Conservation (phyloP, 495 filamentous ascomycete species). For the Coniosporium apollinis region DNA sequence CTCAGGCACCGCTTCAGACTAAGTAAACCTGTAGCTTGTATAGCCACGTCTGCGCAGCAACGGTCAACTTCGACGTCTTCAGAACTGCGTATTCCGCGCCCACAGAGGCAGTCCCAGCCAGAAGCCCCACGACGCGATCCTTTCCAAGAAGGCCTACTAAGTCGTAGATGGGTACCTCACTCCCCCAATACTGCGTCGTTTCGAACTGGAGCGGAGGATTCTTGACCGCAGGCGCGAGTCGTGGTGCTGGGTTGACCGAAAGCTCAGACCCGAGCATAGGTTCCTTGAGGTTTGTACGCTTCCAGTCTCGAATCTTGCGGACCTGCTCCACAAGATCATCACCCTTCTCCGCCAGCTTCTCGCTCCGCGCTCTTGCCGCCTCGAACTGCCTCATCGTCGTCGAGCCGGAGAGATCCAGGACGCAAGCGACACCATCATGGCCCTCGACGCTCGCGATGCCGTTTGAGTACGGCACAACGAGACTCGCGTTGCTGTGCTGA, state of each 20-base stretch:
- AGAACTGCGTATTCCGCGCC: conserved; percentile 27
- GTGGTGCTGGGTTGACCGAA: background rate
- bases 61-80: conserved; percentile 19
- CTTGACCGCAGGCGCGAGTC: conserved; percentile 1
- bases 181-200: conserved; percentile 7
- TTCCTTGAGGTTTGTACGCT: background rate
- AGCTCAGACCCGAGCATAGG: background rate
- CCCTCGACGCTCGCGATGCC: conserved; percentile 15
- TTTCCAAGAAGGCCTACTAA: conserved; percentile 17
- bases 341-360: conserved; percentile 1
- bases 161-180: conserved; percentile 11
- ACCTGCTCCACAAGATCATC: conserved; percentile 2
- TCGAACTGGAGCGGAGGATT: conserved; percentile 9
- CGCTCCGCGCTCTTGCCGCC: background rate
- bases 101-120: conserved; percentile 15
- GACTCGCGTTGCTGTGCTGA: conserved; percentile 1
- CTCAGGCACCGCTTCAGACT: no score
- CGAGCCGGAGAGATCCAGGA: conserved; percentile 8
- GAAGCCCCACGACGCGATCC: conserved; percentile 18
- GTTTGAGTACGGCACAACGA: background rate
- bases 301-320: background rate
- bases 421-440: conserved; percentile 19
- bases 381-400: background rate
- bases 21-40: conserved; percentile 56
- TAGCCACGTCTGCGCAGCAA: conserved; percentile 37